Percentiles rank a stretch among this genome's conserved stretches.
These are phyloP conservation scores for Sclerotinia borealis DNA, from an alignment of 2,329 filamentous ascomycete genomes.

Conservation along the genomic window DNA sequence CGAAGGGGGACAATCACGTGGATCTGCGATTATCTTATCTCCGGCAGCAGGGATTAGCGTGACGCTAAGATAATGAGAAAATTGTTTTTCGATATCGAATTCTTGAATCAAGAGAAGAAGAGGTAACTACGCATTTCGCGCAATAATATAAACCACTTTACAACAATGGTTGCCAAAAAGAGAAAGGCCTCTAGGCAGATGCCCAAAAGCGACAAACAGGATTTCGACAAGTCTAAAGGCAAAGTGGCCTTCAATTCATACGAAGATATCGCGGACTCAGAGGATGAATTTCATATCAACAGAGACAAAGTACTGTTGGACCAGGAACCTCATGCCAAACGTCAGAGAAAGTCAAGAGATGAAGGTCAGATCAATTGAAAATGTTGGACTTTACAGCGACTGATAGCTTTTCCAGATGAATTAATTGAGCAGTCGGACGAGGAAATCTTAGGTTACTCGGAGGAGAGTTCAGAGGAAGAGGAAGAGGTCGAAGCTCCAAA, in stretches of 20 bases:
- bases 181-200: slow-evolving; percentile 10
- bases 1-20: neutral
- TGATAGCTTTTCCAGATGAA: slow-evolving; percentile 36
- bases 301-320: slow-evolving; percentile 83
- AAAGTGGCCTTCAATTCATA: slow-evolving; percentile 43
- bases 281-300: slow-evolving; percentile 87
- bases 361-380: slow-evolving; percentile 43
- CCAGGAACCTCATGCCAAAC: slow-evolving; percentile 72
- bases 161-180: slow-evolving; percentile 12
- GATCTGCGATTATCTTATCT: neutral
- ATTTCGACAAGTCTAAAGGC: slow-evolving; percentile 27
- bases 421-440: slow-evolving; percentile 57
- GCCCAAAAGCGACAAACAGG: neutral
- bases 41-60: neutral
- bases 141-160: neutral
- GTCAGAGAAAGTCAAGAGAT: slow-evolving; percentile 63
- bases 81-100: slow-evolving; percentile 12
- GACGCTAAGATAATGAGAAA: slow-evolving; percentile 15
- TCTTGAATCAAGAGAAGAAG: neutral
- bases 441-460: slow-evolving; percentile 49
- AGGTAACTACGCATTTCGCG: neutral
- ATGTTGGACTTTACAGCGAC: neutral
- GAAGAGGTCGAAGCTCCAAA: slow-evolving; percentile 23
- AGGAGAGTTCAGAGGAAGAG: slow-evolving; percentile 38
- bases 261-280: slow-evolving; percentile 85